Evolutionary conservation across 1,284 basidiomycete species (phyloP).

Genomic region (Pseudozyma thailandica): DNA sequence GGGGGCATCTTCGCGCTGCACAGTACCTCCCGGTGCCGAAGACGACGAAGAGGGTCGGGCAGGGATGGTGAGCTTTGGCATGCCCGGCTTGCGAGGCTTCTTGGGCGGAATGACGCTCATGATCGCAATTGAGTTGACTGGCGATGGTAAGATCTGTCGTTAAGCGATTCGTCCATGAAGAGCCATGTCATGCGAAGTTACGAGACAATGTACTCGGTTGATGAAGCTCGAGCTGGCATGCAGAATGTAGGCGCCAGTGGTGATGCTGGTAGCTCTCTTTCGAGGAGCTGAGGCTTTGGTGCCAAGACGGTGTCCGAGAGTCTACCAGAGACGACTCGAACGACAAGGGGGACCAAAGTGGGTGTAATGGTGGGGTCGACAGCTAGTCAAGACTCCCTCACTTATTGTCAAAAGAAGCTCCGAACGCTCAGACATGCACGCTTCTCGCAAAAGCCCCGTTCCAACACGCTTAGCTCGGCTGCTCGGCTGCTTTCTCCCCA

Average conservation of each 20-base stretch:
- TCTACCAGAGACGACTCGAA: conserved; percentile 11
- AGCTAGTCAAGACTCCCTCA: neutral
- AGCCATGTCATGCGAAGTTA: neutral
- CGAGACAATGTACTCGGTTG: no score
- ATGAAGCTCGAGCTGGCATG: no score
- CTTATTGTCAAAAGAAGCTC: neutral
- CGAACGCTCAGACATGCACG: no score
- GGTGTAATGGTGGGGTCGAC: neutral
- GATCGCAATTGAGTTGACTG: neutral
- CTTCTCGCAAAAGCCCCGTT: no score
- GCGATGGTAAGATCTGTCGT: no score
- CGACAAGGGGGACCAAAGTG: neutral
- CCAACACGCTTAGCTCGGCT: no score
- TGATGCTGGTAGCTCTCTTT: neutral
- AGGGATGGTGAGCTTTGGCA: conserved; percentile 64
- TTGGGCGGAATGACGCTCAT: conserved; percentile 65
- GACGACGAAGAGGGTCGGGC: conserved; percentile 38
- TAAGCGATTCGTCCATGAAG: neutral
- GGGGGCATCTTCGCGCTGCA: conserved; percentile 16
- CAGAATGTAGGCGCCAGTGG: neutral
- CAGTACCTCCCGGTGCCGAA: conserved; percentile 25
- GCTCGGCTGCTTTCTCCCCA: no score
- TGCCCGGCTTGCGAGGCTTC: conserved; percentile 55
- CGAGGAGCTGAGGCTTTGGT: no score
- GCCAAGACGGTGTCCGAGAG: neutral